Percentiles rank a stretch among this genome's conserved stretches.
phyloP scores from a whole-genome alignment of 2,329 filamentous ascomycete genomes.

The Aspergillus puulaauensis region DNA sequence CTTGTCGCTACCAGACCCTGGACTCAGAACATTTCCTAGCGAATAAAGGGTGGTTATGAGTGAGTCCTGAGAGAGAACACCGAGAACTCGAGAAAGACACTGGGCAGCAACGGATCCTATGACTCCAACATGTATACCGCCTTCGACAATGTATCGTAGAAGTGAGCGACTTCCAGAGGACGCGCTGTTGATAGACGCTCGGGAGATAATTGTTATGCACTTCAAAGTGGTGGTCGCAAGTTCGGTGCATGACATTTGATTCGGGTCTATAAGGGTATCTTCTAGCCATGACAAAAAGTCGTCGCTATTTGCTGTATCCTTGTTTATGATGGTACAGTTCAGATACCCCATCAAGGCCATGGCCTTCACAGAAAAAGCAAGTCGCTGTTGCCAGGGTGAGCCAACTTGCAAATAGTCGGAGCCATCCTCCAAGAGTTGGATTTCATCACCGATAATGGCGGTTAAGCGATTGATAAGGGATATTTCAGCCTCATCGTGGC shows the following conservation, averaged over 20 bases:
- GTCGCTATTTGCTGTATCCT: conserved; percentile 77
- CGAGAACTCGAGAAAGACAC: conserved; percentile 78
- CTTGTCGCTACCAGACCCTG: conserved; percentile 57
- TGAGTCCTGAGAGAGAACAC: conserved; percentile 82
- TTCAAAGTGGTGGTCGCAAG: conserved; percentile 78
- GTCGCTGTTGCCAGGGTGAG: conserved; percentile 79
- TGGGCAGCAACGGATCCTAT: conserved; percentile 77
- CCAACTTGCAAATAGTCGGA: conserved; percentile 87
- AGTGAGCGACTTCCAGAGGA: conserved; percentile 75
- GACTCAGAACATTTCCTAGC: conserved; percentile 90
- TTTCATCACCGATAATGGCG: conserved; percentile 74
- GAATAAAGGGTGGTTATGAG: conserved; percentile 95
- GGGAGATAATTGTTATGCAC: conserved; percentile 77
- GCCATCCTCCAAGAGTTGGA: conserved; percentile 82
- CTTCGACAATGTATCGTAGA: conserved; percentile 84
- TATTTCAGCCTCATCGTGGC: conserved; percentile 36
- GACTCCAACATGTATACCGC: conserved; percentile 62
- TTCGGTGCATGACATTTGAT: conserved; percentile 77
- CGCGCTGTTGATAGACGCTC: conserved; percentile 69
- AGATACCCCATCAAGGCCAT: conserved; percentile 79
- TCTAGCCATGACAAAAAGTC: conserved; percentile 82
- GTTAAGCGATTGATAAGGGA: conserved; percentile 60
- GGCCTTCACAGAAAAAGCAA: conserved; percentile 83
- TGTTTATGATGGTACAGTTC: conserved; percentile 79
- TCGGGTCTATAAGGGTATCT: conserved; percentile 71